Evolutionary conservation across 2,329 filamentous ascomycete genomes (phyloP), one percentile per base, ranked within the genome.

Genomic region (Thermothelomyces thermophilus): DNA sequence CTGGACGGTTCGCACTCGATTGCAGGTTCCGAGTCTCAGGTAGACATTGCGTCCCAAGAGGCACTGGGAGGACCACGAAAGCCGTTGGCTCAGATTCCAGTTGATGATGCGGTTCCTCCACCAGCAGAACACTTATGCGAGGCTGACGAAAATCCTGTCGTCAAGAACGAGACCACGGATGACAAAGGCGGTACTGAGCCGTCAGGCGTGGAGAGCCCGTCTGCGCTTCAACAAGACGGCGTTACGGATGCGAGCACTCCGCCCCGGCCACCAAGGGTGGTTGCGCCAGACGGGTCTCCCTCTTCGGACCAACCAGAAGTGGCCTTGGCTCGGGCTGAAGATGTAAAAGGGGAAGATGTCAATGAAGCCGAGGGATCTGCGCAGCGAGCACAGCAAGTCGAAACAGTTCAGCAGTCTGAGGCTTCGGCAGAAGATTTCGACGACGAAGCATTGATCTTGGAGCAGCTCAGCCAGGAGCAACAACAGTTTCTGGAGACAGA

Each of bases 391-490:
- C 11, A 17, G 9, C 46, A 46, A 13, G 22, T 34, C 3, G 36
- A 41, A 13, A n/a, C 14, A 9, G 16, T 8, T 16, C 17, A 48
- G 16, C 42, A 37, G 17, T 24, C 37, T 14, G 2, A 13, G 10
- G n/a, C 24, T 6, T 7, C 34, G 4, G 2, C 19, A 24, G 39
- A 52, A 5, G 48, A 53, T 10, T 13, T 39, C 4, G 48, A 56
- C 11, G 48, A 51, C 19, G 50, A 46, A 14, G 26, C 42, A 8
- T 30, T 50, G 48, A 44, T 50, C 10, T 30, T 39, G 2, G 48
- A 51, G 11, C 50, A 52, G 17, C 50, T 51, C 20, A 47, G 30
- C 13, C 55, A 55, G n/a, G 54, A 51, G 13, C 41, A 42, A 24
- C 40, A 46, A 9, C 44, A 28, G 4, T 47, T 33, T 11, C 28